These are phyloP conservation scores for Carex scoparia DNA, from an alignment of 176 grass and related monocot species.

Conservation along the genomic window DNA sequence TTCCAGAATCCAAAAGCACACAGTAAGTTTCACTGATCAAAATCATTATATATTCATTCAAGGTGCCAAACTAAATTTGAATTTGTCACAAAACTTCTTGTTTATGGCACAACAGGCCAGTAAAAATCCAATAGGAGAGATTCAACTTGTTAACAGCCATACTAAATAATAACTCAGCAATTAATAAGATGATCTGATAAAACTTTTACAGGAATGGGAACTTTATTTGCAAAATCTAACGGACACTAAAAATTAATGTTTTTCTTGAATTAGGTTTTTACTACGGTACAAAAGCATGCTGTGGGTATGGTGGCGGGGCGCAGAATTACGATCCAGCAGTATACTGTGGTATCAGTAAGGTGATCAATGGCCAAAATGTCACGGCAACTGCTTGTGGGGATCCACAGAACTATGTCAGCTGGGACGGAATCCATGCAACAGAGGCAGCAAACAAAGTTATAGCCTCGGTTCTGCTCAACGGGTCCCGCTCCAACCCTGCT, in stretches of 20 bases:
- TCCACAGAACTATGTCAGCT: slow-evolving; percentile 57
- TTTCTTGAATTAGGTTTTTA: slow-evolving; percentile 41
- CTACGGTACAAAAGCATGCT: slow-evolving; percentile 54
- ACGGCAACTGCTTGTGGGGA: slow-evolving; percentile 43
- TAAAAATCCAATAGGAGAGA: background rate
- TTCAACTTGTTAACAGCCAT: background rate
- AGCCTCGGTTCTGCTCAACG: slow-evolving; percentile 31
- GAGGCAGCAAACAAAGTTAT: slow-evolving; percentile 58
- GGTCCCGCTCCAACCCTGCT: slow-evolving; percentile 34
- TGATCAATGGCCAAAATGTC: slow-evolving; percentile 25
- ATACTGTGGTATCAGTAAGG: slow-evolving; percentile 54
- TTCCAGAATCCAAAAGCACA: slow-evolving; percentile 45
- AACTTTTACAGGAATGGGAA: background rate
- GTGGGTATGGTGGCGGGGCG: slow-evolving; percentile 42
- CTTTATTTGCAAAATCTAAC: background rate
- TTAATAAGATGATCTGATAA: background rate
- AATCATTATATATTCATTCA: background rate
- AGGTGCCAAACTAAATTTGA: background rate
- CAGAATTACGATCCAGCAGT: slow-evolving; percentile 47
- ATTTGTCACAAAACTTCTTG: background rate
- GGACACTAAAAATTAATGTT: background rate
- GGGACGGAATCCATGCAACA: slow-evolving; percentile 77
- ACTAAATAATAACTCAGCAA: background rate
- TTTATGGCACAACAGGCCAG: background rate
- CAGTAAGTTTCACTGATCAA: slow-evolving; percentile 20